Base-by-base conservation (phyloP, 2,329 filamentous ascomycete species). In the Nemania diffusa region DNA sequence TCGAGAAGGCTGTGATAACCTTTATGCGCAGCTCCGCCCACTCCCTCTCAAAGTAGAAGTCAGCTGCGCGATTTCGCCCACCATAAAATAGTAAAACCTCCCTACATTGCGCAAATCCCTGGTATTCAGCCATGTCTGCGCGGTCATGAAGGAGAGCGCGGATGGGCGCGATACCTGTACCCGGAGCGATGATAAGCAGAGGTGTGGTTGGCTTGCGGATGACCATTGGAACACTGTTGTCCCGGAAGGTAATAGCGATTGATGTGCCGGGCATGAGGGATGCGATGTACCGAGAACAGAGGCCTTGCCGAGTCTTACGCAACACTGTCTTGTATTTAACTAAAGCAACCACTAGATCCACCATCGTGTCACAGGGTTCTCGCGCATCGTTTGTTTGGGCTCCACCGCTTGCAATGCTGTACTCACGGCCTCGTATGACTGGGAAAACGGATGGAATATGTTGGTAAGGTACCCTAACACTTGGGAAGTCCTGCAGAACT, bases 271-370 rank as follows among this genome's bases (percentile, higher is more conserved):
- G 80, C 4, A 79, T 78, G 0, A 98, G 84, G 4, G 85, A 83
- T 22, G 91, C 86, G 20, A 98, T 84, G 76, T 97, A 98, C 26
- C 92, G 88, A 5, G 96, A 97, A 79, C 94, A 97, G 55, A 99
- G 90, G 1, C 96, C 96, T 74, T 95, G 87, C 20, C 96, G 88
- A 2, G 92, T 90, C 69, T 92, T 91, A 75, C 92, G 92, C 67
- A 97, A 91, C 29, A 97, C 89, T 0, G 94, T 97, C 69, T 90
- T 89, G 79, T 97, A 98, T 77, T 95, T 94, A 67, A 99, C 94
- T 63, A 98, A 90, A 0, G 96, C 94, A 48, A 94, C 87, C 3
- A 97, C 82, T 3, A 97, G 83, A 62, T 97, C 90, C 24, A 97
- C 82, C 15, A 81, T 80, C 1, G 85, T 86, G 5, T 76, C 72